phyloP scores from a whole-genome alignment of 306 rosid species.

The Citrullus colocynthis region DNA sequence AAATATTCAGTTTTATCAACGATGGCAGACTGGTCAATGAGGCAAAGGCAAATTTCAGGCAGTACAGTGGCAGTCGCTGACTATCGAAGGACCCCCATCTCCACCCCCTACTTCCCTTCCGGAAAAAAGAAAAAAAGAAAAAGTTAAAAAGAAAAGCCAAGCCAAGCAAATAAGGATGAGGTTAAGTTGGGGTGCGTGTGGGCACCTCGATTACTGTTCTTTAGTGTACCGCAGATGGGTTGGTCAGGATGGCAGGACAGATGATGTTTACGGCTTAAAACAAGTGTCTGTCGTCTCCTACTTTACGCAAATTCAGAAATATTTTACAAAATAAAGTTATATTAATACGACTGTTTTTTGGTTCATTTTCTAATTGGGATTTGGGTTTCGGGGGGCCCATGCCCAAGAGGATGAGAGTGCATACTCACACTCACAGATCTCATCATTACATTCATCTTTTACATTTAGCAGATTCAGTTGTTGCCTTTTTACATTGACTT shows the following conservation, averaged over 20 bases:
- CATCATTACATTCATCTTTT: too few relatives aligned
- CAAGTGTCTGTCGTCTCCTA: constrained; percentile 1
- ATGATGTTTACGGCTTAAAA: constrained; percentile 9
- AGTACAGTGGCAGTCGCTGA: constrained; percentile 5
- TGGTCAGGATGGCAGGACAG: constrained; percentile 1
- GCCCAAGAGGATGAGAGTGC: neutral
- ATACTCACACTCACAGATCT: neutral
- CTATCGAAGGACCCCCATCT: neutral
- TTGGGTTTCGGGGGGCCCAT: neutral
- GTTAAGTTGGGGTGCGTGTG: neutral
- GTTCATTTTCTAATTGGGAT: neutral
- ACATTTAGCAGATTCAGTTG: too few relatives aligned
- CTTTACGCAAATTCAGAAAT: neutral
- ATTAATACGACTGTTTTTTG: neutral
- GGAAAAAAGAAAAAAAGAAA: neutral
- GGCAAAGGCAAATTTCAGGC: neutral
- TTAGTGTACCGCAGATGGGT: constrained; percentile 10
- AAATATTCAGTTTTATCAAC: constrained; percentile 49
- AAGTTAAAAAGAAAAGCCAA: neutral
- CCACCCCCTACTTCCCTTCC: neutral
- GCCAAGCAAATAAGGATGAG: neutral
- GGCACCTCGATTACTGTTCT: constrained; percentile 2
- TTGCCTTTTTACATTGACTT: too few relatives aligned
- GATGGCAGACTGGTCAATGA: constrained; percentile 21
- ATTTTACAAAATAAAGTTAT: neutral